These are phyloP conservation scores for Cichorium intybus DNA, from an alignment of 140 eudicot species.

Conservation along the genomic window DNA sequence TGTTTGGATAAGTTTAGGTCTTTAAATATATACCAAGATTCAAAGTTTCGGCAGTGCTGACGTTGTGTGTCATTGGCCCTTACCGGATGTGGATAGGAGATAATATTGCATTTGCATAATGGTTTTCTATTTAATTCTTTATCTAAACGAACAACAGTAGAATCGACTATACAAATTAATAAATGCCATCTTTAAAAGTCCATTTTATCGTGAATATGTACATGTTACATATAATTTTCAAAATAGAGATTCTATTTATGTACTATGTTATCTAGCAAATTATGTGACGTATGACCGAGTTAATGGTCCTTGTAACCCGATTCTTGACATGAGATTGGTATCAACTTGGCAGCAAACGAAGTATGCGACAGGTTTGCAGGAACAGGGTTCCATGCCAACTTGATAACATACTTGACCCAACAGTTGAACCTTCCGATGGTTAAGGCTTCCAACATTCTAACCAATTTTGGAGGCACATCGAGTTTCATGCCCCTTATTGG, in stretches of 20 bases:
- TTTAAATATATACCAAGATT: neutral
- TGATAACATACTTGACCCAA: slow-evolving; percentile 83
- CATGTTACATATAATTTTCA: too few relatives aligned
- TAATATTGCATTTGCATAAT: neutral
- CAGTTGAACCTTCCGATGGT: slow-evolving; percentile 82
- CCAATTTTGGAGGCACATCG: slow-evolving; percentile 76
- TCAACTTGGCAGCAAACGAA: slow-evolving; percentile 63
- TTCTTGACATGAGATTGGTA: neutral
- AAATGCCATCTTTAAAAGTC: too few relatives aligned
- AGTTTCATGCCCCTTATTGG: slow-evolving; percentile 84
- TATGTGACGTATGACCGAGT: neutral
- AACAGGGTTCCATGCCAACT: slow-evolving; percentile 84
- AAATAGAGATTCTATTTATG: too few relatives aligned
- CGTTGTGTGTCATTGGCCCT: neutral
- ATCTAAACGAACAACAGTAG: too few relatives aligned
- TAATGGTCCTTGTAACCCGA: too few relatives aligned
- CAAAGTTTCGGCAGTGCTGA: neutral
- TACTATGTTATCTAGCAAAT: neutral
- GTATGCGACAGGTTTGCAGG: slow-evolving; percentile 85
- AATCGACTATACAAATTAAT: too few relatives aligned
- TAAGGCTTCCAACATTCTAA: slow-evolving; percentile 79
- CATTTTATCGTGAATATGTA: too few relatives aligned
- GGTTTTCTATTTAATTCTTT: neutral
- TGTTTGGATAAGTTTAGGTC: neutral
- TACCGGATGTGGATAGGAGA: slow-evolving; percentile 13